A percentile compares a stretch with the other conserved stretches of the same genome.
Evolutionary conservation across 1,284 basidiomycete species (phyloP).

Genomic region (Pseudozyma thailandica): DNA sequence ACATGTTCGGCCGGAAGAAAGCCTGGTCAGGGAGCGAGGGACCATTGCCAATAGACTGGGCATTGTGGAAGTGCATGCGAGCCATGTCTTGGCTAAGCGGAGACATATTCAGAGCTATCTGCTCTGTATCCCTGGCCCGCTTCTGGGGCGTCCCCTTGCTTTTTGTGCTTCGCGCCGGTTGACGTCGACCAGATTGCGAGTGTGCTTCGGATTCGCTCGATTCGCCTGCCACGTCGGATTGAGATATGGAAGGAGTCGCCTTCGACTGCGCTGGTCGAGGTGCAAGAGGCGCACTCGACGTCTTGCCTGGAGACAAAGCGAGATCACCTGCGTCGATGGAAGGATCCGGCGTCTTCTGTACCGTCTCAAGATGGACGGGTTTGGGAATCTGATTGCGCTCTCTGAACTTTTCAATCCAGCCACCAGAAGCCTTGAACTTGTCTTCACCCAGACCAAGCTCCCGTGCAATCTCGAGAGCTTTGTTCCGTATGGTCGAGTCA

Average conservation of each 20-base stretch:
- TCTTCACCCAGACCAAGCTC: slow-evolving; percentile 74
- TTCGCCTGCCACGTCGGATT: not conserved
- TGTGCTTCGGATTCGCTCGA: not conserved
- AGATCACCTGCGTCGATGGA: not conserved
- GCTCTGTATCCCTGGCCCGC: slow-evolving; percentile 23
- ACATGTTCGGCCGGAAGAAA: slow-evolving; percentile 24
- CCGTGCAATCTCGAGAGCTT: slow-evolving; percentile 78
- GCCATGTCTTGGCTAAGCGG: slow-evolving; percentile 41
- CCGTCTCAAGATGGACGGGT: slow-evolving; percentile 7
- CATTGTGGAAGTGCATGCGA: slow-evolving; percentile 33
- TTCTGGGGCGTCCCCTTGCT: slow-evolving; percentile 25
- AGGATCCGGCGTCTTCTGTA: not conserved
- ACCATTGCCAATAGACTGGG: too few relatives aligned
- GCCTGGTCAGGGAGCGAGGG: slow-evolving; percentile 6
- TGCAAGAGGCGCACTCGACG: too few relatives aligned
- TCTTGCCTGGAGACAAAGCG: not conserved
- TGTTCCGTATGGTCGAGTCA: slow-evolving; percentile 77
- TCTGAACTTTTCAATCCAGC: slow-evolving; percentile 93
- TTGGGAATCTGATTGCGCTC: slow-evolving; percentile 78
- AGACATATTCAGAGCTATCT: slow-evolving; percentile 25
- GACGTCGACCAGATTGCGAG: slow-evolving; percentile 17
- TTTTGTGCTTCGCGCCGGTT: slow-evolving; percentile 15
- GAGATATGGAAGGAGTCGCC: too few relatives aligned
- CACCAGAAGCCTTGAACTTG: slow-evolving; percentile 86
- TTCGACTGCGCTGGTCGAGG: too few relatives aligned